Percentiles rank a stretch among this genome's conserved stretches.
phyloP scores from a whole-genome alignment of 225 moss, liverwort and hornwort genomes.

The Climacium dendroides region DNA sequence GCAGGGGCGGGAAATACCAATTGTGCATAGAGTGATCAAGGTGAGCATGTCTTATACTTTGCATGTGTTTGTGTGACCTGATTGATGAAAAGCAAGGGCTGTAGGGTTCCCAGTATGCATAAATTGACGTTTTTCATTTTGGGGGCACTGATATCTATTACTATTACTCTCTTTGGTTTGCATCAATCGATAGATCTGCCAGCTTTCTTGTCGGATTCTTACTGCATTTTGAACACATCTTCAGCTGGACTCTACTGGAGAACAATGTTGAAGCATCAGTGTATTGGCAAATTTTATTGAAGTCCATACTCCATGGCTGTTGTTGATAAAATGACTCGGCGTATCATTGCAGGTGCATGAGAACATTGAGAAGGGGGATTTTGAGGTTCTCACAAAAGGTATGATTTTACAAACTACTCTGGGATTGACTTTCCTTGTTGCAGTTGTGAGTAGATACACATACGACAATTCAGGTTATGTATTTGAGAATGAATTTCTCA shows the following conservation, averaged over 20 bases:
- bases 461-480: not conserved
- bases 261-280: not conserved
- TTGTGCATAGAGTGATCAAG: conserved; percentile 62
- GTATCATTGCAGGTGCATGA: conserved; percentile 39
- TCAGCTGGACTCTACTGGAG: not conserved
- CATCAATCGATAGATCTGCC: not conserved
- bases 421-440: not conserved
- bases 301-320: not conserved
- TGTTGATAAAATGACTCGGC: not conserved
- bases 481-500: not conserved
- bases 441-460: not conserved
- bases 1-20: conserved; percentile 54
- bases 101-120: not conserved
- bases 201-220: not conserved
- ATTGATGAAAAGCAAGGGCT: not conserved
- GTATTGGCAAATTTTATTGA: not conserved
- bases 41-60: not conserved
- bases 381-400: conserved; percentile 53
- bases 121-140: not conserved
- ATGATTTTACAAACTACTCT: not conserved
- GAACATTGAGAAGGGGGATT: conserved; percentile 29
- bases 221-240: not conserved
- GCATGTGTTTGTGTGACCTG: not conserved
- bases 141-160: not conserved
- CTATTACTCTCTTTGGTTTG: not conserved